These are phyloP conservation scores for Boletus insuetus DNA, from an alignment of 768 basidiomycete species.

Conservation along the genomic window DNA sequence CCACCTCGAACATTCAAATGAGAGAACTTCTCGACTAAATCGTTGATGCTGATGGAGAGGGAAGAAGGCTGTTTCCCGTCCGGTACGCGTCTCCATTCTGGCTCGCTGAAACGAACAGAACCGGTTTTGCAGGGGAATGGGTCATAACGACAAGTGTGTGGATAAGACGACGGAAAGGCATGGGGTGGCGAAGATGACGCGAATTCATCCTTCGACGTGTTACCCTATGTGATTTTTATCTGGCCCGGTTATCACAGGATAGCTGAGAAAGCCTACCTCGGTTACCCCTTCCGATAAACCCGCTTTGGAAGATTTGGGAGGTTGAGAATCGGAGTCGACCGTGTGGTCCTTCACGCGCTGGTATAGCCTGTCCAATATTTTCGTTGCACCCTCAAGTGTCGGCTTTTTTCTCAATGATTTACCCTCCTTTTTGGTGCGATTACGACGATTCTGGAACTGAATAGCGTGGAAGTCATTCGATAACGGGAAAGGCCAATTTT, in stretches of 20 bases:
- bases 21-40: constrained; percentile 13
- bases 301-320: accelerated
- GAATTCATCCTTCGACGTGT: neutral
- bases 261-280: too few relatives aligned
- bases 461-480: neutral
- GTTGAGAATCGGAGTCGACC: neutral
- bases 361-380: neutral
- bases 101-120: neutral
- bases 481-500: too few relatives aligned
- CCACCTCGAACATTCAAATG: constrained; percentile 15
- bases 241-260: accelerated
- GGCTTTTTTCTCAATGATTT: constrained; percentile 2
- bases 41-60: neutral
- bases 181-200: constrained; percentile 6
- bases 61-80: neutral
- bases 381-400: neutral
- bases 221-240: neutral
- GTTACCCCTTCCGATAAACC: too few relatives aligned
- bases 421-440: constrained; percentile 3
- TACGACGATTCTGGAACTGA: constrained; percentile 15
- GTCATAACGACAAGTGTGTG: constrained; percentile 12
- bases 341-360: neutral
- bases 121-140: constrained; percentile 18
- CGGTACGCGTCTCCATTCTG: constrained; percentile 4
- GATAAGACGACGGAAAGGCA: constrained; percentile 16